These are phyloP conservation scores for Tetracladium marchalianum DNA, from an alignment of 495 filamentous ascomycete species.

Conservation along the genomic window DNA sequence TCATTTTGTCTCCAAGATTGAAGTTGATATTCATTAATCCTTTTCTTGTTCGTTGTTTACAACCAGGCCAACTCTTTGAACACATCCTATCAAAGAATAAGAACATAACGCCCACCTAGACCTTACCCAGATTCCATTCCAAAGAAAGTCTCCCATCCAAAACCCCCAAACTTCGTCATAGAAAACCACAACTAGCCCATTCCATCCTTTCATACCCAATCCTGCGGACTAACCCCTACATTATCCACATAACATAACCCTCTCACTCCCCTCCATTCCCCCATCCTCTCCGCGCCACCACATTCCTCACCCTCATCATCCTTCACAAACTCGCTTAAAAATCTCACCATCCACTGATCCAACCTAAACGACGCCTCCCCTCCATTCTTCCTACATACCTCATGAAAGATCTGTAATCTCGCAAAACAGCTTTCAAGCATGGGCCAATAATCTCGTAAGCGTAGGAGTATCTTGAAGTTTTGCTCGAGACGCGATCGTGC, in stretches of 20 bases:
- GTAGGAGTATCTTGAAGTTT: constrained; percentile 28
- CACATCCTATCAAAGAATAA: no score
- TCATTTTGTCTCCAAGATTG: no score
- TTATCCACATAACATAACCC: constrained; percentile 8
- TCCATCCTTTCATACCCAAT: no score
- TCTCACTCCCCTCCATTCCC: not conserved
- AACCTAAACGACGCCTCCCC: constrained; percentile 24
- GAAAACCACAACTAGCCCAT: no score
- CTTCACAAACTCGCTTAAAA: constrained; percentile 25
- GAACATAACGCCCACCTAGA: no score
- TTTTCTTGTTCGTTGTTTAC: no score
- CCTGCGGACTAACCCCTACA: constrained; percentile 4
- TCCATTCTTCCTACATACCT: constrained; percentile 24
- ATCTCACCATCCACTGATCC: constrained; percentile 33
- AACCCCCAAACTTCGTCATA: no score
- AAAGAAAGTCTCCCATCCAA: no score
- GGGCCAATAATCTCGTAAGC: constrained; percentile 26
- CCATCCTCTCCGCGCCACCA: no score
- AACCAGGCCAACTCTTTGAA: no score
- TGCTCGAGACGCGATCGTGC: constrained; percentile 23
- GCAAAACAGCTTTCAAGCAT: constrained; percentile 24
- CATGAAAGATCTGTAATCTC: constrained; percentile 28
- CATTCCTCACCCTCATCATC: not conserved
- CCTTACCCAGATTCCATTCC: no score
- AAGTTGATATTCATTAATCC: no score